These are phyloP conservation scores for Misopates orontium DNA, from an alignment of 257 asterid genomes.

Conservation along the genomic window DNA sequence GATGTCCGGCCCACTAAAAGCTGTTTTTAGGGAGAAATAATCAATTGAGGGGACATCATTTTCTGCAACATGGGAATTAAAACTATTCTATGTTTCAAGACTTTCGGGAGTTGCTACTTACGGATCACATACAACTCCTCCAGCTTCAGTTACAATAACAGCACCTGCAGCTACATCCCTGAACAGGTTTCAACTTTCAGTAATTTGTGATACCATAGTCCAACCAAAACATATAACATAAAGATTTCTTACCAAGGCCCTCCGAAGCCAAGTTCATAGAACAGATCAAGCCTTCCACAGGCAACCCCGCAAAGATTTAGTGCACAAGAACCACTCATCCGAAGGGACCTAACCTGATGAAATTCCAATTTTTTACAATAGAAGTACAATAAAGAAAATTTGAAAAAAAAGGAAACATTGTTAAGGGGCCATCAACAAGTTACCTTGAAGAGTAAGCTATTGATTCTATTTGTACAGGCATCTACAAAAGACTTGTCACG, in stretches of 20 bases:
- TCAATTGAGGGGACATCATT: no score
- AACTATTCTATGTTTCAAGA: no score
- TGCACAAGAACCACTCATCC: slow-evolving; percentile 92
- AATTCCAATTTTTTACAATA: not conserved
- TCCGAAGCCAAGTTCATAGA: slow-evolving; percentile 78
- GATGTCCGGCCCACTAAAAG: not conserved
- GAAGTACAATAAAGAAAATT: not conserved
- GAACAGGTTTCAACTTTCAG: slow-evolving; percentile 22
- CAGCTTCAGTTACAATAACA: slow-evolving; percentile 78
- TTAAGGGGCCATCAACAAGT: not conserved
- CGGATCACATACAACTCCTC: slow-evolving; percentile 84
- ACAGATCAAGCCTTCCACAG: slow-evolving; percentile 80
- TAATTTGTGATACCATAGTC: slow-evolving; percentile 13
- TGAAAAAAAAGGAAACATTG: slow-evolving; percentile 4
- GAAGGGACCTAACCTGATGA: slow-evolving; percentile 76
- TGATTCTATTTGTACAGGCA: slow-evolving; percentile 64
- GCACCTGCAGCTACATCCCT: slow-evolving; percentile 97
- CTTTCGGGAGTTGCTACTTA: slow-evolving; percentile 38
- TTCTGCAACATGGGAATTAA: no score
- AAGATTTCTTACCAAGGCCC: slow-evolving; percentile 66
- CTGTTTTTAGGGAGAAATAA: no score
- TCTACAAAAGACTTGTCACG: slow-evolving; percentile 71
- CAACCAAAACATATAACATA: not conserved
- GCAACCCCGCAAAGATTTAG: slow-evolving; percentile 87
- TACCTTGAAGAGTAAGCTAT: slow-evolving; percentile 78